Base-by-base conservation (phyloP, 495 filamentous ascomycete genomes). In the Penicillium riverlandense region DNA sequence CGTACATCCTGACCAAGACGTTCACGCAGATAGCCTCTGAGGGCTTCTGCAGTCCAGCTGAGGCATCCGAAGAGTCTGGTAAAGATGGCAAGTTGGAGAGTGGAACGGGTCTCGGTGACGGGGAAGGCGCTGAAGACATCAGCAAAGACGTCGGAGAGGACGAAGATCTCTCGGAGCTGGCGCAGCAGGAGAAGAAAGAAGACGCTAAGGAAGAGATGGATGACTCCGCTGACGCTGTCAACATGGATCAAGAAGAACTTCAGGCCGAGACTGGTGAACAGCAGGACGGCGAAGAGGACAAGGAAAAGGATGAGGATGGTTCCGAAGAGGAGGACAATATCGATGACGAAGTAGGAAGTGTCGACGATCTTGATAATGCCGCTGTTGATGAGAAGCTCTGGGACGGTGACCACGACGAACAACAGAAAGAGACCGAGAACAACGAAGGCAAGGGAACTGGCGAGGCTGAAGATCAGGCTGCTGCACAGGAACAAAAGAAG, bases 381-480 rank as follows among this genome's bases (percentile, higher is more conserved):
- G 88, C 90, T 11, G 83, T 98, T 1, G 92, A 98, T 60, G 92
- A 98, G 66, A 97, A 96, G 69, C 84, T 96, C 71, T 98, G 92
- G 92, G 89, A 97, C 63, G 90, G 85, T 8, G 79, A 78, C 35
- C 79, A 76, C 12, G 84, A 88, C 39, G 83, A 89, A 11, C 71
- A 84, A 28, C 82, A 88, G 41, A 90, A 91, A 53, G 87, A 96
- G 37, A 85, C 89, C 39, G 74, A 88, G 49, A 85, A 80, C n/a
- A 76, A 88, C 48, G 71, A 84, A 50, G 69, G 75, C 8, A 80
- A 82, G 53, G 84, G 85, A 12, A 72, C 78, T 45, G 61, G 74
- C 41, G 72, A 80, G 40, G 71, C 83, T 12, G 79, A 88, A 41
- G 73, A 86, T 49, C 77, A 84, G 44, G 68, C 78, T 37, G 82